A percentile compares a stretch with the other conserved stretches of the same genome.
Conservation (phyloP, 768 basidiomycete species). For the Suillus sp. region DNA sequence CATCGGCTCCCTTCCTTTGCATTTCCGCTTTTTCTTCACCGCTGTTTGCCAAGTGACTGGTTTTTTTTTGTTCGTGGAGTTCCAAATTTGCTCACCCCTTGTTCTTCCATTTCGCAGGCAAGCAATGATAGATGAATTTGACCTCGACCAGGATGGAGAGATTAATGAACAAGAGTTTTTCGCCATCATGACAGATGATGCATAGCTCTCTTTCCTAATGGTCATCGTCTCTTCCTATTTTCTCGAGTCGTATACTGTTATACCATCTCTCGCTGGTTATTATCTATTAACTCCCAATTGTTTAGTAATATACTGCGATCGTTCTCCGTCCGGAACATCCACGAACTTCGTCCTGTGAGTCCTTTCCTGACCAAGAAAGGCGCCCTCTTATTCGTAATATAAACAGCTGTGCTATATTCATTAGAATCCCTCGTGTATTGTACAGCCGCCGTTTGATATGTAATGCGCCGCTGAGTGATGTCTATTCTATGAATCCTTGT, state of each 20-base stretch:
- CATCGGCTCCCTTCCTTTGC: conserved; percentile 21
- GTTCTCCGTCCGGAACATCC: conserved; percentile 19
- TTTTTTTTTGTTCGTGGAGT: conserved; percentile 16
- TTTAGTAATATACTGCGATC: conserved; percentile 20
- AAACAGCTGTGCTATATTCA: conserved; percentile 24
- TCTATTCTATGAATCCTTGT: conserved; percentile 5
- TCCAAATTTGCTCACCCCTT: conserved; percentile 35
- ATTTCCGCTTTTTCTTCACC: conserved; percentile 28
- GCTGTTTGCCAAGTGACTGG: conserved; percentile 23
- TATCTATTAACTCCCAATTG: conserved; percentile 25
- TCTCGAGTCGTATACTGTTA: conserved; percentile 7
- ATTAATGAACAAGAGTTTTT: conserved; percentile 97
- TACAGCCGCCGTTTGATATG: conserved; percentile 16
- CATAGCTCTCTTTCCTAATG: conserved; percentile 38
- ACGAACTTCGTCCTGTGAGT: conserved; percentile 20
- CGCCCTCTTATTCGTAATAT: conserved; percentile 16
- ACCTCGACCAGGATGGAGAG: conserved; percentile 97
- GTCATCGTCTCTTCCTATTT: background rate
- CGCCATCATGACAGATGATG: conserved; percentile 95
- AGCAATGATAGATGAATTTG: conserved; percentile 99
- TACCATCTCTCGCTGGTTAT: conserved; percentile 10
- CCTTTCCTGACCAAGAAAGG: conserved; percentile 24
- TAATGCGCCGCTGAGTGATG: conserved; percentile 5
- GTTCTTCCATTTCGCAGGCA: conserved; percentile 58
- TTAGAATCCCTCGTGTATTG: conserved; percentile 20